A percentile compares a stretch with the other conserved stretches of the same genome.
Evolutionary conservation across 2,329 filamentous ascomycete species (phyloP).

Genomic region (Thielaviopsis punctulata): DNA sequence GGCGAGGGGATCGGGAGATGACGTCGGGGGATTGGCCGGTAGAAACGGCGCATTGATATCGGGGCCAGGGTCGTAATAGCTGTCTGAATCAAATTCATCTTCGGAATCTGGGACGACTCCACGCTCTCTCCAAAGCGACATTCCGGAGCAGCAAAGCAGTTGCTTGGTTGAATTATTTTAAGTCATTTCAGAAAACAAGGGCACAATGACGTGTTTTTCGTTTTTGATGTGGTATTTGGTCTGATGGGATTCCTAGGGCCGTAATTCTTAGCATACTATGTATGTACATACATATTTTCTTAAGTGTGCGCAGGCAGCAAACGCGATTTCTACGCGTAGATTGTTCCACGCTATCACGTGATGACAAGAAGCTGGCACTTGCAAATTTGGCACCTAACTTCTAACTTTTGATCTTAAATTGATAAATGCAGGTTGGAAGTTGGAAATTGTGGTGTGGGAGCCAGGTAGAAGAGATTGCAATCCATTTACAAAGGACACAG

Average conservation of each 20-base stretch:
- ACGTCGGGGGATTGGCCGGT: background rate
- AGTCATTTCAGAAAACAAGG: background rate
- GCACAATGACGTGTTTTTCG: background rate
- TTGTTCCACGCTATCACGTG: constrained; percentile 11
- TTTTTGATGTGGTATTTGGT: background rate
- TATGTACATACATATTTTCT: too few species aligned
- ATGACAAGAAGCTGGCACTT: background rate
- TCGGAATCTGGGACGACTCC: constrained; percentile 35
- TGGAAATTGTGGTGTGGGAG: too few species aligned
- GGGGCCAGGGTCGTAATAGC: constrained; percentile 15
- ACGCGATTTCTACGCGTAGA: constrained; percentile 7
- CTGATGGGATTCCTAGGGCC: too few species aligned
- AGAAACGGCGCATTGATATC: constrained; percentile 11
- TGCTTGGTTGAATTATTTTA: background rate
- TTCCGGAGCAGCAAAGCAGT: constrained; percentile 13
- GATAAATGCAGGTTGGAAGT: too few species aligned
- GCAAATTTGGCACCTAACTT: background rate
- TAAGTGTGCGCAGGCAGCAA: background rate
- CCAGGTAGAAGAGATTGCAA: too few species aligned
- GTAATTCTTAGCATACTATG: background rate
- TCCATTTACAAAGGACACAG: too few species aligned
- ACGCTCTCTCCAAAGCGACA: constrained; percentile 32
- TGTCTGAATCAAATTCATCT: constrained; percentile 28
- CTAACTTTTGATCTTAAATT: too few species aligned
- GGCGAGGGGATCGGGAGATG: background rate